phyloP scores from a whole-genome alignment of 495 filamentous ascomycete genomes.

The Mytilinidion resinicola region DNA sequence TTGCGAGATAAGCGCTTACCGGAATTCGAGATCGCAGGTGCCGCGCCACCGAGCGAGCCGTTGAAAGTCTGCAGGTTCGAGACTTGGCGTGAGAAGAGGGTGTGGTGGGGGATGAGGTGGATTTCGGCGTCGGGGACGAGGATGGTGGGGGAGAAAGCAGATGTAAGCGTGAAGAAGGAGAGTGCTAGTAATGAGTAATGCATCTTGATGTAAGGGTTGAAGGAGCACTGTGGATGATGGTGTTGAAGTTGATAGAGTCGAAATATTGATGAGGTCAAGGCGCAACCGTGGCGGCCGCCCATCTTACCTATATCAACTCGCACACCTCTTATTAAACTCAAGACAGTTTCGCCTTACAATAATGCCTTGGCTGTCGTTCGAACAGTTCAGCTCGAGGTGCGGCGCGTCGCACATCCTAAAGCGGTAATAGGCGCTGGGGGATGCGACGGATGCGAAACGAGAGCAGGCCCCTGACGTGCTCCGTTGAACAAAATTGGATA shows the following conservation, averaged over 20 bases:
- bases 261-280: too few species aligned
- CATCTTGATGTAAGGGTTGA: not conserved
- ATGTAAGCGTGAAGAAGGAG: conserved; percentile 4
- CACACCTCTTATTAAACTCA: too few species aligned
- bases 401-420: too few species aligned
- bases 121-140: conserved; percentile 8
- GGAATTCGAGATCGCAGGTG: conserved; percentile 43
- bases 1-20: not conserved
- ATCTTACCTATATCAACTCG: too few species aligned
- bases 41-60: conserved; percentile 49
- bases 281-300: too few species aligned
- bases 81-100: conserved; percentile 23
- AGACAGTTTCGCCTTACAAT: too few species aligned
- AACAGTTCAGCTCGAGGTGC: too few species aligned
- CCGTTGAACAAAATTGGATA: too few species aligned
- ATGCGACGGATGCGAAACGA: too few species aligned
- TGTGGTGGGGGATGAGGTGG: conserved; percentile 19
- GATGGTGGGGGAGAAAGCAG: not conserved
- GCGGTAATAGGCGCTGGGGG: too few species aligned
- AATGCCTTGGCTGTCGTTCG: too few species aligned
- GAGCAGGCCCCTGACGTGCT: not conserved
- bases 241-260: too few species aligned
- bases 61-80: conserved; percentile 52
- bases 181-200: conserved; percentile 1
- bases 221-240: not conserved